phyloP scores from a whole-genome alignment of 2,329 filamentous ascomycete genomes.

The Aspergillus vadensis region DNA sequence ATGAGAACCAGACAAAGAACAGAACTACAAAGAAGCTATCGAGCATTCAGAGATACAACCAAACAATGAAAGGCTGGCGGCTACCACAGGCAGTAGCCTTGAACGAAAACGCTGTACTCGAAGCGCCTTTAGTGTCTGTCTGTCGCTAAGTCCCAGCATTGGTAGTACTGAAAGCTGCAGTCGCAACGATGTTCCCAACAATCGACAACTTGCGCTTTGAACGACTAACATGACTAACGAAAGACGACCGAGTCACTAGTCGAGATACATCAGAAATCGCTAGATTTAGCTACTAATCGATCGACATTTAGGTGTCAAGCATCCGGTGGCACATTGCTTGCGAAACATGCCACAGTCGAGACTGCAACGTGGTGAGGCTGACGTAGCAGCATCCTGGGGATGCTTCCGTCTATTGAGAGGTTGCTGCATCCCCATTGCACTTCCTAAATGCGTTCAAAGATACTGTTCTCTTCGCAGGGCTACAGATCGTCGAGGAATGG shows the following conservation, averaged over 20 bases:
- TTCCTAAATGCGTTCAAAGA: no score
- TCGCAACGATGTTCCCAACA: neutral
- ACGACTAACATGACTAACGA: neutral
- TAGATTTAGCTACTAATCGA: neutral
- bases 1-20: neutral
- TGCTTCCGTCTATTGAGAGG: neutral
- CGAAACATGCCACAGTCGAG: neutral
- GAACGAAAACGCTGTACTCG: neutral
- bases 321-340: neutral
- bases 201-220: neutral
- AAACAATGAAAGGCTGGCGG: neutral
- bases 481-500: conserved; percentile 4
- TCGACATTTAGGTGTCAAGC: neutral
- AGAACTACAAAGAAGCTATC: neutral
- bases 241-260: neutral
- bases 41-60: neutral
- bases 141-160: neutral
- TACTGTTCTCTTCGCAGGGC: neutral
- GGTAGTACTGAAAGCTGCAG: neutral
- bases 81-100: neutral
- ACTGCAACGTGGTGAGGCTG: neutral
- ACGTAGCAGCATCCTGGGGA: neutral
- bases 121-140: neutral
- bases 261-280: no score
- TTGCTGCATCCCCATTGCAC: no score